Evolutionary conservation across 2,329 filamentous ascomycete genomes (phyloP).

Genomic region (Hypomyces perniciosus): DNA sequence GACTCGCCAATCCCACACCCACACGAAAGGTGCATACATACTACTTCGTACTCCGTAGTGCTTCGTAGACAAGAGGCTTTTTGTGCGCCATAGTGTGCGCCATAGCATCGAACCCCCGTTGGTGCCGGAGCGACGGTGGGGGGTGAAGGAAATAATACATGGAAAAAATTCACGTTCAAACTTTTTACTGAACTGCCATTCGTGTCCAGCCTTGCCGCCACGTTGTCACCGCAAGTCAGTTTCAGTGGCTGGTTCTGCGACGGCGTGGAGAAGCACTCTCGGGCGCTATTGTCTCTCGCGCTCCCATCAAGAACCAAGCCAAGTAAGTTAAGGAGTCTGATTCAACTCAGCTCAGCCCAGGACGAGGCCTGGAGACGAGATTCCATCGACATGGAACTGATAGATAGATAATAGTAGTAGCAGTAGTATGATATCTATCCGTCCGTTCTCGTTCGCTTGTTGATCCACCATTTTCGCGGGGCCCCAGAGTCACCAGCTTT

Average conservation of each 20-base stretch:
- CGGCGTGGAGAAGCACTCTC: slow-evolving; percentile 1
- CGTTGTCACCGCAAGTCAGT: slow-evolving; percentile 24
- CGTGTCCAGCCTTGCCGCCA: slow-evolving; percentile 20
- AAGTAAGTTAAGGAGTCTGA: not conserved
- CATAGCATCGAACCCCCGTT: not conserved
- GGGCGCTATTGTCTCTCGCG: not conserved
- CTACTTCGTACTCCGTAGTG: no score
- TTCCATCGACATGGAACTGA: not conserved
- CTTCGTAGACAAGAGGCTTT: no score
- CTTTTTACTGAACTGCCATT: slow-evolving; percentile 19
- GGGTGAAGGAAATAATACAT: not conserved
- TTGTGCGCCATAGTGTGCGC: no score
- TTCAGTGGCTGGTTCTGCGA: slow-evolving; percentile 17
- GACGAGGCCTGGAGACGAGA: not conserved
- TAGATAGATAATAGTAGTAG: not conserved
- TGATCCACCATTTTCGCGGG: slow-evolving; percentile 20
- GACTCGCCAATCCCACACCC: not conserved
- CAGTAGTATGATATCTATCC: no score
- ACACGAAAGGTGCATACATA: not conserved
- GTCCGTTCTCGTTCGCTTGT: not conserved
- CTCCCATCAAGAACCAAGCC: not conserved
- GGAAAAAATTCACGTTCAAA: slow-evolving; percentile 8
- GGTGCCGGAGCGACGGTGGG: slow-evolving; percentile 1
- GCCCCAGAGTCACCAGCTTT: slow-evolving; percentile 21
- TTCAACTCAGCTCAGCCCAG: not conserved